These are phyloP conservation scores for Cladophialophora psammophila DNA, from an alignment of 2,329 filamentous ascomycete genomes.

Conservation along the genomic window DNA sequence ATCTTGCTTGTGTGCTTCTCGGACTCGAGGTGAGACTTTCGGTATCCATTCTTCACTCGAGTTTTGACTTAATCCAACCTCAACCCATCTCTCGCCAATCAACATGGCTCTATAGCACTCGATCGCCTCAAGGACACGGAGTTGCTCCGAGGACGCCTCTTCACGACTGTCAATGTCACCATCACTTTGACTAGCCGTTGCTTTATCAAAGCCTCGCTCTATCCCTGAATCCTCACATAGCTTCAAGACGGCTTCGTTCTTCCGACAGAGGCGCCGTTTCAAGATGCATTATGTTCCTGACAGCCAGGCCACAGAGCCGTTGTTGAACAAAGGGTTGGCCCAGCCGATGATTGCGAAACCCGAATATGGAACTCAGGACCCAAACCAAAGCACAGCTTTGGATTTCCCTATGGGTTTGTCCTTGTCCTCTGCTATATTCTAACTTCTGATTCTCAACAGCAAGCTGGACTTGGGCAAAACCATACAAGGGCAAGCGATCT, in stretches of 20 bases:
- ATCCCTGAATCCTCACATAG: conserved; percentile 24
- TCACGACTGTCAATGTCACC: conserved; percentile 2
- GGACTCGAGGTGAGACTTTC: background rate
- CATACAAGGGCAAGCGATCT: conserved; percentile 30
- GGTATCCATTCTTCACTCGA: background rate
- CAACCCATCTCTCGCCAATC: background rate
- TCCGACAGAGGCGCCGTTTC: background rate
- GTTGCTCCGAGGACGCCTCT: background rate
- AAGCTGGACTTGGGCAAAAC: conserved; percentile 41
- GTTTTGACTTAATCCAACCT: background rate
- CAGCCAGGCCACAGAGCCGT: conserved; percentile 12
- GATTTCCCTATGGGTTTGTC: conserved; percentile 24
- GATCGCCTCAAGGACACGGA: background rate
- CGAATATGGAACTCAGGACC: conserved; percentile 5
- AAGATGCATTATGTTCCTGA: conserved; percentile 26
- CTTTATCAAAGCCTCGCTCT: background rate
- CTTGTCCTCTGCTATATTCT: background rate
- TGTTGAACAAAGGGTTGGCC: conserved; percentile 16
- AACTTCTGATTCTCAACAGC: conserved; percentile 35
- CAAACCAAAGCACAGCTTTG: background rate
- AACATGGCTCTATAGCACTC: conserved; percentile 14
- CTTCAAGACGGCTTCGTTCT: background rate
- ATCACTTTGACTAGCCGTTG: conserved; percentile 17
- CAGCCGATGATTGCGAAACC: background rate
- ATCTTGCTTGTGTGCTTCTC: too few species aligned